A percentile compares a stretch with the other conserved stretches of the same genome.
These are phyloP conservation scores for Torulaspora globosa DNA, from an alignment of 1,139 yeast species.

Conservation along the genomic window DNA sequence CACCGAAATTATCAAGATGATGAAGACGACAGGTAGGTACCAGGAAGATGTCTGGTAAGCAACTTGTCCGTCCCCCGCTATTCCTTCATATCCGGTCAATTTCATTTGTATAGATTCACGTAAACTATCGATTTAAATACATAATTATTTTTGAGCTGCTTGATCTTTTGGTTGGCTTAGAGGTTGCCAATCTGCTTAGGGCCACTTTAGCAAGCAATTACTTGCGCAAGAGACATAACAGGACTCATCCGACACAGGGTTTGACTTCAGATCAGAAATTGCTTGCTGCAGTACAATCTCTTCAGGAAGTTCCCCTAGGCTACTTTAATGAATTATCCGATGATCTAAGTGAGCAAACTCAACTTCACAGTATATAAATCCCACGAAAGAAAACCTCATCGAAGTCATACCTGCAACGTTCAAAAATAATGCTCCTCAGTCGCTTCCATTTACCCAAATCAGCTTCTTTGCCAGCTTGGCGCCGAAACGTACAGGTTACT, in stretches of 20 bases:
- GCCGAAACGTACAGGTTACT: background rate
- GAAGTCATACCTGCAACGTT: background rate
- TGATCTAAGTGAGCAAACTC: background rate
- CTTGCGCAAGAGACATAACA: no score
- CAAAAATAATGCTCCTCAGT: background rate
- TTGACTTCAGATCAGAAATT: no score
- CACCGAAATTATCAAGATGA: conserved; percentile 68
- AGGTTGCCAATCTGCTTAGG: no score
- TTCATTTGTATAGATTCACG: conserved; percentile 1
- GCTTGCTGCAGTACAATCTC: background rate
- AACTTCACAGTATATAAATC: background rate
- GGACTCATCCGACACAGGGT: no score
- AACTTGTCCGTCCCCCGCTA: background rate
- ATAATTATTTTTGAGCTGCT: background rate
- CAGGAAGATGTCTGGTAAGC: conserved; percentile 96
- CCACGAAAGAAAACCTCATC: background rate
- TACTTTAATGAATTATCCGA: background rate
- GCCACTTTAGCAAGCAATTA: no score
- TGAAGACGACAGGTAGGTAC: conserved; percentile 80
- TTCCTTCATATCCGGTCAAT: background rate
- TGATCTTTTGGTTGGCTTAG: background rate
- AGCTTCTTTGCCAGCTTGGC: background rate
- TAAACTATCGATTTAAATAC: background rate
- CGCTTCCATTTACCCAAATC: background rate
- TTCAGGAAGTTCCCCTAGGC: background rate